These are phyloP conservation scores for Metschnikowia picachoensis DNA, from an alignment of 805 yeast genomes.

Conservation along the genomic window DNA sequence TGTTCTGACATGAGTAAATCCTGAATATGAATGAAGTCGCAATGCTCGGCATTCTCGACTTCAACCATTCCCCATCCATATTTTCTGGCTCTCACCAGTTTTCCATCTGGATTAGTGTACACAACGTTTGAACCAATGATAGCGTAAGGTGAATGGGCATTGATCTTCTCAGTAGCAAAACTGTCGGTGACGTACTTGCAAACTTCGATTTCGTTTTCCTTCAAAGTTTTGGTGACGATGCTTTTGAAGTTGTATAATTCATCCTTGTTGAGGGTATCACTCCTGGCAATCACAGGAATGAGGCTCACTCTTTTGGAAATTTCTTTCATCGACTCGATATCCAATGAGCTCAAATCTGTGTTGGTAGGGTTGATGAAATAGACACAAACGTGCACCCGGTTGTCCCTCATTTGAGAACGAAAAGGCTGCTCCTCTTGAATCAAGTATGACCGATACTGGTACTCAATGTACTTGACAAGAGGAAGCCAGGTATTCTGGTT, in stretches of 20 bases:
- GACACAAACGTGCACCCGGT: slow-evolving; percentile 78
- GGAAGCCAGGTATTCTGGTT: slow-evolving; percentile 38
- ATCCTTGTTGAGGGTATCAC: slow-evolving; percentile 62
- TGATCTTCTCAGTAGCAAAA: slow-evolving; percentile 28
- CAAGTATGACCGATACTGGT: slow-evolving; percentile 63
- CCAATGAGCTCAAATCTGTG: slow-evolving; percentile 50
- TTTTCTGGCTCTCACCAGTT: slow-evolving; percentile 49
- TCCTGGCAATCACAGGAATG: slow-evolving; percentile 77
- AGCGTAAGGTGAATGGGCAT: slow-evolving; percentile 59
- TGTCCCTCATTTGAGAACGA: slow-evolving; percentile 42
- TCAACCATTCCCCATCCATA: slow-evolving; percentile 88
- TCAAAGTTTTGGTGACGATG: slow-evolving; percentile 47
- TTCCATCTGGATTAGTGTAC: slow-evolving; percentile 25
- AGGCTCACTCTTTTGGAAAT: slow-evolving; percentile 70
- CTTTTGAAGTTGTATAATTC: slow-evolving; percentile 56
- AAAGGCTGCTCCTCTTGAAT: slow-evolving; percentile 58
- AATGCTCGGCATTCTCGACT: slow-evolving; percentile 70
- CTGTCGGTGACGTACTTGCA: slow-evolving; percentile 29
- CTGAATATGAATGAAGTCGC: slow-evolving; percentile 69
- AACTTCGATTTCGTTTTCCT: slow-evolving; percentile 48
- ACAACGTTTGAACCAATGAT: slow-evolving; percentile 61
- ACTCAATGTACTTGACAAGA: slow-evolving; percentile 70
- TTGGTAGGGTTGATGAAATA: slow-evolving; percentile 76
- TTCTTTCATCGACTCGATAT: slow-evolving; percentile 68
- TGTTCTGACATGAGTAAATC: slow-evolving; percentile 62